Evolutionary conservation across 1,139 yeast genomes (phyloP).

Genomic region (Scheffersomyces quercinus): DNA sequence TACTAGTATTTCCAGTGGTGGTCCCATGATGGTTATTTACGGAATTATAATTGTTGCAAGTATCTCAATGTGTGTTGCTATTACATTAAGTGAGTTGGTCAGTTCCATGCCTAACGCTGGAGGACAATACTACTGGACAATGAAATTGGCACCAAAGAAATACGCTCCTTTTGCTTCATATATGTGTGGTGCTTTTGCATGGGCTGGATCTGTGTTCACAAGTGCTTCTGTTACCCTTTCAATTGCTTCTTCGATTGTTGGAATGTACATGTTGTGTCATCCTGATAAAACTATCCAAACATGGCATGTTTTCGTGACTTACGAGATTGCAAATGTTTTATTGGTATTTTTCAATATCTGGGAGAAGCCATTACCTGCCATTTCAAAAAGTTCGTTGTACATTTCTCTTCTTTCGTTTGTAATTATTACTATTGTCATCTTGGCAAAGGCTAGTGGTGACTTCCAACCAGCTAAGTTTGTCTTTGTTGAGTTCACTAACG

Average conservation of each 20-base stretch:
- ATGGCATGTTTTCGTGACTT: slow-evolving; percentile 57
- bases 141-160: slow-evolving; percentile 52
- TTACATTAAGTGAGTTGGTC: slow-evolving; percentile 49
- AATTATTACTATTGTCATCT: slow-evolving; percentile 37
- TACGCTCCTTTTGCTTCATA: slow-evolving; percentile 50
- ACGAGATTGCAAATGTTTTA: slow-evolving; percentile 31
- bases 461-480: slow-evolving; percentile 40
- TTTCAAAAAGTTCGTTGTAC: slow-evolving; percentile 39
- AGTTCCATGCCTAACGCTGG: slow-evolving; percentile 59
- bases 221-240: slow-evolving; percentile 56
- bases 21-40: slow-evolving; percentile 49
- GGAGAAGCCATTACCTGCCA: slow-evolving; percentile 35
- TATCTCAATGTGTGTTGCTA: slow-evolving; percentile 41
- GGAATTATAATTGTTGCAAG: slow-evolving; percentile 36
- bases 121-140: slow-evolving; percentile 63
- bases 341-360: slow-evolving; percentile 39
- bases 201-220: slow-evolving; percentile 60
- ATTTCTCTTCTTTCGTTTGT: slow-evolving; percentile 38
- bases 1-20: slow-evolving; percentile 50
- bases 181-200: slow-evolving; percentile 56
- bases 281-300: slow-evolving; percentile 42
- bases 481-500: slow-evolving; percentile 36
- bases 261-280: slow-evolving; percentile 49
- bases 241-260: slow-evolving; percentile 49
- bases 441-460: slow-evolving; percentile 37